Evolutionary conservation across 345 rosid genomes (phyloP), one percentile per base, ranked within the genome.

Genomic region (Microthlaspi erraticum): DNA sequence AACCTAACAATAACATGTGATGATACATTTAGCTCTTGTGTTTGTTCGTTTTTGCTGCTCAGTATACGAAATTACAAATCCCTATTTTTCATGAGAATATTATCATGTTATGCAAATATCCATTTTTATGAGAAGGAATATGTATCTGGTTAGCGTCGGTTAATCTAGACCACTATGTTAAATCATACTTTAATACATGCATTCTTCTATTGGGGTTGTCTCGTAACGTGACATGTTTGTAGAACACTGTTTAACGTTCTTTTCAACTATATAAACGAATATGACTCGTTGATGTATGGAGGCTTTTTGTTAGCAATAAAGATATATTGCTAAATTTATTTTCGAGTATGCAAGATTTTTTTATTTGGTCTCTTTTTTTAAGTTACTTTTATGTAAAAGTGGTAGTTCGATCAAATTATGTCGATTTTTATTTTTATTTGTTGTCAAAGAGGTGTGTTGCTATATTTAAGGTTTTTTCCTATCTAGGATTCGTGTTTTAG

Each of bases 1-100:
- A 67, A 60, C 78, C 69, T 75, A 75, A 75, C 64, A 60, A 64
- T 75, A 75, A 75, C 64, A 60, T 58, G n/a, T 75, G 58, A 51
- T 75, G 58, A 51, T 52, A 45, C 43, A 60, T 52, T 52, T 12
- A 60, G 73, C 61, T 74, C 57, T 60, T 67, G 36, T 74, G 57
- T 74, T 74, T 74, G 34, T 37, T 67, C 49, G 29, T 26, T 67
- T 60, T 14, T 52, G 68, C 29, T 51, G 73, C 68, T 42, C 43
- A 16, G 13, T 44, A 42, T 36, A 13, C n/a, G n/a, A n/a, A n/a
- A n/a, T n/a, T n/a, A n/a, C 61, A 60, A 23, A 23, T 17, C 73
- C 73, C 18, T 52, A 29, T 43, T 60, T 60, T 44, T 67, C 69
- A 60, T 43, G 62, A 37, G 8, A 18, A 52, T 50, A 16, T 50